Evolutionary conservation across 371 early-diverging fungal species (phyloP), one percentile per base, ranked within the genome.

Genomic region (Mucor mucedo): DNA sequence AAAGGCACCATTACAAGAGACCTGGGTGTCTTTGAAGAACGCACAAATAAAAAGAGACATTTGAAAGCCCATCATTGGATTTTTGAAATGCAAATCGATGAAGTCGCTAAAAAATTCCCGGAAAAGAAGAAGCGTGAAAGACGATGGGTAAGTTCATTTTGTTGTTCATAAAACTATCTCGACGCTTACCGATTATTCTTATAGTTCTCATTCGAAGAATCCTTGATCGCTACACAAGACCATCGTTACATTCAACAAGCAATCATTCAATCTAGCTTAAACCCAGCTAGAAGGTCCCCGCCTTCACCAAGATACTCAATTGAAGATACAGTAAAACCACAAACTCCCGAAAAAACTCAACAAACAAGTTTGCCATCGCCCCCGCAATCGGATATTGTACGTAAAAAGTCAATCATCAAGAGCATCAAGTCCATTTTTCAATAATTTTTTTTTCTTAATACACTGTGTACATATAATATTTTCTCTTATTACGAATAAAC

Each of bases 111-210:
- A 33, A 70, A 57, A 38, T 85, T 77, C 70, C 85, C 85, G 7
- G 85, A 85, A 64, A 78, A 68, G 66, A 75, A 77, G 69, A 80
- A 83, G 68, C 72, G 85, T 41, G 76, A 78, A 53, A 69, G 85
- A 65, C 66, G 79, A 55, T 85, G 84, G 84, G 84, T 84, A 71
- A 63, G 59, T 16, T 10, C 29, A 38, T 6, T 8, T 4, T 35
- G 28, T 58, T 14, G 27, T n/a, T 58, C 33, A 52, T 10, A 57
- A 27, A 35, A 16, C 28, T 16, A 2, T 13, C 16, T 29, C 1
- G 9, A 52, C 4, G 30, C 41, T 6, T 21, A 21, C 21, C 21
- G 21, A 28, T 10, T 30, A 38, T 5, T 55, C 39, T 50, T 50
- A 30, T 50, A 50, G 68, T 70, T 70, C 33, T 58, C 66, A 16